Base-by-base conservation (phyloP, 495 filamentous ascomycete species). In the Tuber calosporum region DNA sequence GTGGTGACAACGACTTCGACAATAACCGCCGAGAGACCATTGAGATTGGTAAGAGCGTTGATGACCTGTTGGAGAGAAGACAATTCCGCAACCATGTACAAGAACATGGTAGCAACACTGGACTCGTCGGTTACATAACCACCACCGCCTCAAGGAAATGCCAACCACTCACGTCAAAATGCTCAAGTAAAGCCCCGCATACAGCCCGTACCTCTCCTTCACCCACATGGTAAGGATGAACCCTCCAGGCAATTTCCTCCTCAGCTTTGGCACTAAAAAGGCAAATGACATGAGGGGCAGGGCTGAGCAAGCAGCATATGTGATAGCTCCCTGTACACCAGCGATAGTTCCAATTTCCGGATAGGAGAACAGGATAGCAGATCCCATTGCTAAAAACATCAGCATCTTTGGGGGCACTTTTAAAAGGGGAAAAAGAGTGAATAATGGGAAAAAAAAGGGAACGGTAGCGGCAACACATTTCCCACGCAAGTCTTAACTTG, bases 401-500 rank as follows among this genome's bases (percentile, higher is more conserved):
- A 83, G 77, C 76, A 77, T 11, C 45, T 26, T 58, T 58, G 7
- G n/a, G 48, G n/a, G 22, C 48, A 4, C 36, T 74, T 78, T 71
- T 66, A 71, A 76, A 34, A 30, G 19, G 39, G n/a, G 8, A 4
- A n/a, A 39, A 17, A 66, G 67, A 37, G 39, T 48, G 74, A 30
- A 66, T 45, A 22, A 67, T 26, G 67, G 73, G 53, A 67, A 68
- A 66, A 73, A 38, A 45, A 81, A 67, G 36, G 67, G 30, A 58
- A 36, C 67, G 69, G 82, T 84, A 90, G 90, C 90, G 91, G 91
- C 91, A 93, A 89, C 91, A 93, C 90, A 81, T 91, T 93, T 89
- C 91, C 87, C 91, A 92, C 91, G 91, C 91, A 93, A 93, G 91
- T 88, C 90, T 93, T 93, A 92, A 90, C 91, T 93, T 93, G 91